A percentile compares a stretch with the other conserved stretches of the same genome.
Evolutionary conservation across 495 filamentous ascomycete genomes (phyloP).

Genomic region (Monascus purpureus): DNA sequence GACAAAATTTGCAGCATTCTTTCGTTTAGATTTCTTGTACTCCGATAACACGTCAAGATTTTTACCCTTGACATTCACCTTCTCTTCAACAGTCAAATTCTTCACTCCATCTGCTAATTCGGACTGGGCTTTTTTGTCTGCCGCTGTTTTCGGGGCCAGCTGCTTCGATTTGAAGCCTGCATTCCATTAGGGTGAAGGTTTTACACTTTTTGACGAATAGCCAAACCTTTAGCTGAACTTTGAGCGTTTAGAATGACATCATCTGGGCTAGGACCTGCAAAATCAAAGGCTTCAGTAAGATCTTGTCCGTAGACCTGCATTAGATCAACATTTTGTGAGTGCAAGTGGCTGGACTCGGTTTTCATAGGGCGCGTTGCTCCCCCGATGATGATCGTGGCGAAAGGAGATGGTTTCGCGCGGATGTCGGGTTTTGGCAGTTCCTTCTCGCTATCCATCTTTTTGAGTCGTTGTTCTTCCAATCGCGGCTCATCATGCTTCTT

Average conservation of each 20-base stretch:
- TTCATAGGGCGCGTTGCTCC: constrained; percentile 12
- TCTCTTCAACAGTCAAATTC: constrained; percentile 50
- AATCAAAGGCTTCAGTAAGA: constrained; percentile 45
- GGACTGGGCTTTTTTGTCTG: constrained; percentile 25
- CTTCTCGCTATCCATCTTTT: constrained; percentile 5
- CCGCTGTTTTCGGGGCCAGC: constrained; percentile 24
- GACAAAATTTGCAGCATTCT: constrained; percentile 83
- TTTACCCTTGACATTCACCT: constrained; percentile 65
- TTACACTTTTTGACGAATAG: constrained; percentile 32
- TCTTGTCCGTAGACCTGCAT: constrained; percentile 35
- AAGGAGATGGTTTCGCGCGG: constrained; percentile 44
- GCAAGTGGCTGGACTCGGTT: constrained; percentile 26
- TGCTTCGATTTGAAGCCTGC: constrained; percentile 35
- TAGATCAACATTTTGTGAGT: constrained; percentile 29
- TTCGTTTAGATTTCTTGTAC: constrained; percentile 58
- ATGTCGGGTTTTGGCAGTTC: constrained; percentile 10
- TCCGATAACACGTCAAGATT: constrained; percentile 76
- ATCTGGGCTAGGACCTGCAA: constrained; percentile 87
- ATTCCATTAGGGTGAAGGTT: constrained; percentile 24
- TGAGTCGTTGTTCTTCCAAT: background rate
- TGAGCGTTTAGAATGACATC: constrained; percentile 81
- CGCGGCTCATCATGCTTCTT: background rate
- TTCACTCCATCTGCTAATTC: constrained; percentile 37
- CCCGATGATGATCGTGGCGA: constrained; percentile 57
- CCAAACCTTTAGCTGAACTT: constrained; percentile 66